Evolutionary conservation across 1,139 yeast species (phyloP), one percentile per base, ranked within the genome.

Genomic region (Diutina catenulata): DNA sequence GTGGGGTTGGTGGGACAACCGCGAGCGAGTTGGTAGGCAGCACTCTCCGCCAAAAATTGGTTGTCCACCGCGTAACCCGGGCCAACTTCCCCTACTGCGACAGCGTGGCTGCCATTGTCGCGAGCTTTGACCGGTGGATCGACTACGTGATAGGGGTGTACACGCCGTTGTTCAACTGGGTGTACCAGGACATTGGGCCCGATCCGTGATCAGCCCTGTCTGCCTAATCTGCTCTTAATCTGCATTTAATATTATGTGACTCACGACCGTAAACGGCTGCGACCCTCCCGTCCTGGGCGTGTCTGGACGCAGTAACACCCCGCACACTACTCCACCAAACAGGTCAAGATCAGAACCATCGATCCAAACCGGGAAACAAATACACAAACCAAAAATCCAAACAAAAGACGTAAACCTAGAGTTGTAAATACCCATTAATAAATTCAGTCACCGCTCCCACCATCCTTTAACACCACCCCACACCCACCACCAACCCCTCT

Each of bases 91-190:
- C 21, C 8, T 19, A 20, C 6, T 16, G 20, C 9, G 20, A 13
- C 9, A 19, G 31, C 9, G 33, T 20, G 9, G 15, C 25, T n/a
- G 11, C 25, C 25, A 20, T 10, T n/a, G 4, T 15, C 4, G n/a
- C 14, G 7, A 13, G 8, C 23, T 33, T 27, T 20, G 19, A 31
- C 13, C 22, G 22, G 3, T 38, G 47, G 9, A 41, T 44, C 9
- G 22, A 26, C 11, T 46, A 39, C 35, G 46, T 56, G 16, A 57
- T 55, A 45, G 40, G 43, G 16, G 40, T 57, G 10, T 59, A 60
- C 40, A 41, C 47, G 24, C 64, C 63, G 4, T 42, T 57, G 14
- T 42, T 60, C 14, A 52, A 57, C 43, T 60, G 66, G 66, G 52
- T 60, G 5, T 50, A 54, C 43, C 36, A 29, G 27, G 65, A 60